Evolutionary conservation across 129 eudicot species (phyloP).

Genomic region (Heracleum sosnowskyi): DNA sequence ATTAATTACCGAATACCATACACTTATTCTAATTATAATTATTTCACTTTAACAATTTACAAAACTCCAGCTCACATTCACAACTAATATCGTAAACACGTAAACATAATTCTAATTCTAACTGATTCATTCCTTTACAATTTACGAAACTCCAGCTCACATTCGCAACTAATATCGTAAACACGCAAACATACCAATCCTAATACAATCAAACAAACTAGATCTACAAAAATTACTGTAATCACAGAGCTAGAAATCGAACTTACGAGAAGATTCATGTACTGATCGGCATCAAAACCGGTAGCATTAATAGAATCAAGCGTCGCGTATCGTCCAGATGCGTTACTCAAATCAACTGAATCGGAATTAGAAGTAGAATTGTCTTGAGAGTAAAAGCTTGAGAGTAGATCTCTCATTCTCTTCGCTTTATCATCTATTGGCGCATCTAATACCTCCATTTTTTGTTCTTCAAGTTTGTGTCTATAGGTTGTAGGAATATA

Average conservation of each 20-base stretch:
- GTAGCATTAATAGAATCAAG: slow-evolving; percentile 82
- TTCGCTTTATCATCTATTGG: slow-evolving; percentile 79
- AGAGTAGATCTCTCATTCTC: slow-evolving; percentile 89
- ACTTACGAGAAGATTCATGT: slow-evolving; percentile 88
- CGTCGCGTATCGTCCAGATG: slow-evolving; percentile 67
- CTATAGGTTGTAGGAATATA: background rate
- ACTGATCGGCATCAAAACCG: slow-evolving; percentile 79
- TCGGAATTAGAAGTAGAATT: slow-evolving; percentile 25
- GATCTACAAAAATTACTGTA: background rate
- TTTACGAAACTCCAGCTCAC: background rate
- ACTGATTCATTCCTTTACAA: background rate
- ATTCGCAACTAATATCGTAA: background rate
- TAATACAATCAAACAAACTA: background rate
- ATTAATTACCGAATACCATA: background rate
- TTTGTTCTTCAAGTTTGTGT: background rate
- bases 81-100: too few relatives aligned
- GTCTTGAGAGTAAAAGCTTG: slow-evolving; percentile 88
- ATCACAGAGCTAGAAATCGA: background rate
- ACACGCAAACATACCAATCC: background rate
- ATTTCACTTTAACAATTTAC: too few relatives aligned
- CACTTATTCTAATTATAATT: too few relatives aligned
- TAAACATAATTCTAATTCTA: background rate
- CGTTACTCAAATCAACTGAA: slow-evolving; percentile 22
- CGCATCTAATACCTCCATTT: slow-evolving; percentile 58
- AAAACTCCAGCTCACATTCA: too few relatives aligned